These are phyloP conservation scores for Diutina mesorugosa DNA, from an alignment of 1,139 yeast genomes.

Conservation along the genomic window DNA sequence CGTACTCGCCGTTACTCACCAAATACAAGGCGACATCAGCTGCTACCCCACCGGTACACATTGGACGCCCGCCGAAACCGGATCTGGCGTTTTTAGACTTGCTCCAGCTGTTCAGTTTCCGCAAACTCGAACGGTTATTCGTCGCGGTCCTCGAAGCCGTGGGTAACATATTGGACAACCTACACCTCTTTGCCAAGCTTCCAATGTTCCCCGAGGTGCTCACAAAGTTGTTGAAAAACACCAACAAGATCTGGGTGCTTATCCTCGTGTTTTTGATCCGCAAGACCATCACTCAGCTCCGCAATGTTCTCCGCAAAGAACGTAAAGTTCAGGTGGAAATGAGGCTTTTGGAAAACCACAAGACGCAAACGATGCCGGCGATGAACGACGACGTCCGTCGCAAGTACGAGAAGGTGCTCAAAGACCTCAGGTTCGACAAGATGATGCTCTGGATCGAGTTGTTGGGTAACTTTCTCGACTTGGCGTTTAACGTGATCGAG, in stretches of 20 bases:
- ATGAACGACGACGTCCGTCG: slow-evolving; percentile 17
- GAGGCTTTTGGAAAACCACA: slow-evolving; percentile 15
- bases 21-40: slow-evolving; percentile 7
- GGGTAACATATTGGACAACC: slow-evolving; percentile 30
- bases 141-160: slow-evolving; percentile 22
- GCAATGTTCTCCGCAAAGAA: slow-evolving; percentile 28
- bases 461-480: slow-evolving; percentile 30
- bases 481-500: slow-evolving; percentile 29
- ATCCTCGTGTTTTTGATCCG: slow-evolving; percentile 29
- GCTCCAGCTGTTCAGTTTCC: slow-evolving; percentile 10
- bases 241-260: slow-evolving; percentile 33
- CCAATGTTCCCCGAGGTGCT: slow-evolving; percentile 29
- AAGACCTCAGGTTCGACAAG: slow-evolving; percentile 32
- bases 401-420: slow-evolving; percentile 28
- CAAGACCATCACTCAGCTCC: slow-evolving; percentile 29
- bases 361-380: slow-evolving; percentile 13
- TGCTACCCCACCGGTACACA: slow-evolving; percentile 3
- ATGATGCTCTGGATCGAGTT: slow-evolving; percentile 31
- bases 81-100: not conserved
- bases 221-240: slow-evolving; percentile 22
- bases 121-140: slow-evolving; percentile 17
- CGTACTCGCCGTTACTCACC: slow-evolving; percentile 8
- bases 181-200: slow-evolving; percentile 29
- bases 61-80: not conserved
- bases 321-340: slow-evolving; percentile 25